A percentile compares a stretch with the other conserved stretches of the same genome.
Conservation (phyloP, 2,329 filamentous ascomycete genomes). For the Trichoderma guizhouense region DNA sequence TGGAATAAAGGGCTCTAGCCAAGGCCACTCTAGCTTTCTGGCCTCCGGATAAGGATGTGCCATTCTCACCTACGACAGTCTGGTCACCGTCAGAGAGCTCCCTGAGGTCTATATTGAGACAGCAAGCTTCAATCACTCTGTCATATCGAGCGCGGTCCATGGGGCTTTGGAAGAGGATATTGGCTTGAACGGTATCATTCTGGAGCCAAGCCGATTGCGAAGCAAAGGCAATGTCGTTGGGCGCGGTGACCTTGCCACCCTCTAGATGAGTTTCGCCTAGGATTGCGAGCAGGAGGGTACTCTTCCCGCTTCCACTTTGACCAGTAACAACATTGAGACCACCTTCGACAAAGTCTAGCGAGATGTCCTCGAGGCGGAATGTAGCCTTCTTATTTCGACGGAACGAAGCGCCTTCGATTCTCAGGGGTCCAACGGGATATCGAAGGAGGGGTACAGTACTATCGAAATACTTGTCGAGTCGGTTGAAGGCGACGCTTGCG, state of each 20-base stretch:
- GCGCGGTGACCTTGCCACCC: constrained; percentile 45
- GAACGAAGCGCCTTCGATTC: constrained; percentile 46
- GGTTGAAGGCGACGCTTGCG: constrained; percentile 43
- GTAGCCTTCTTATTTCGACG: constrained; percentile 48
- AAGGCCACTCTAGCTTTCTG: constrained; percentile 56
- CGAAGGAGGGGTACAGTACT: constrained; percentile 46
- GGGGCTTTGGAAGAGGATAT: constrained; percentile 51
- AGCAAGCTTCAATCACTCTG: constrained; percentile 54
- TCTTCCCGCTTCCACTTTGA: constrained; percentile 55
- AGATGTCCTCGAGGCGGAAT: constrained; percentile 48
- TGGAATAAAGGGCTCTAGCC: constrained; percentile 56
- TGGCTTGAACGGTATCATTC: constrained; percentile 53
- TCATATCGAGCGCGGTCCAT: constrained; percentile 54
- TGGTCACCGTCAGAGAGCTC: constrained; percentile 50
- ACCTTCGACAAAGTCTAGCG: constrained; percentile 50
- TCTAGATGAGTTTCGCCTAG: constrained; percentile 54
- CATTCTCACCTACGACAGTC: constrained; percentile 53
- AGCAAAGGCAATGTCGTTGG: constrained; percentile 53
- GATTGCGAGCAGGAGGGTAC: constrained; percentile 52
- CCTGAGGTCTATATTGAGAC: constrained; percentile 48
- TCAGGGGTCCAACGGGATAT: constrained; percentile 49
- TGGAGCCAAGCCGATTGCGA: constrained; percentile 58
- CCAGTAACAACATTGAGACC: constrained; percentile 54
- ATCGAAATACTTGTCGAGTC: constrained; percentile 53
- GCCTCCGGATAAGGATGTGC: constrained; percentile 53